Percentiles rank a stretch among this genome's conserved stretches.
phyloP scores from a whole-genome alignment of 2,329 filamentous ascomycete species.

The Aspergillus puulaauensis region DNA sequence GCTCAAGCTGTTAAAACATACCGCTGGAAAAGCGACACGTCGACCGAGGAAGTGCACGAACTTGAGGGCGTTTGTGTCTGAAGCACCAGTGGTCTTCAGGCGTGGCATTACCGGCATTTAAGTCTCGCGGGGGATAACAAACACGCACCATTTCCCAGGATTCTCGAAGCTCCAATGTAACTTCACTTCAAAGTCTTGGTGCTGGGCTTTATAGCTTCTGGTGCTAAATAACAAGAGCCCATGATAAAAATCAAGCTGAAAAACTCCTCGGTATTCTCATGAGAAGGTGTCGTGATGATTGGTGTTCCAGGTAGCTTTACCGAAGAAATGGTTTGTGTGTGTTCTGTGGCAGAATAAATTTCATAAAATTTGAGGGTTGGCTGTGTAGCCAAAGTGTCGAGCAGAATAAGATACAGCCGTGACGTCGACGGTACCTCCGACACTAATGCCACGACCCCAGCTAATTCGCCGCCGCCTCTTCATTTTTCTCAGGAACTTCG shows the following conservation, averaged over 20 bases:
- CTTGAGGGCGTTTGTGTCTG: conserved; percentile 14
- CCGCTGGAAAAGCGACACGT: conserved; percentile 14
- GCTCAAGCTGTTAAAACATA: neutral
- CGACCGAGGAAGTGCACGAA: conserved; percentile 2
- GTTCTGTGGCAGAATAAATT: conserved; percentile 6
- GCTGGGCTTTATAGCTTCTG: neutral
- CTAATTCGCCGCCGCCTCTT: conserved; percentile 24
- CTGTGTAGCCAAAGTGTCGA: neutral
- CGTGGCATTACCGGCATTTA: conserved; percentile 8
- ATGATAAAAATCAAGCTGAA: neutral
- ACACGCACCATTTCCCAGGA: conserved; percentile 11
- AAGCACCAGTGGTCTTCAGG: conserved; percentile 4
- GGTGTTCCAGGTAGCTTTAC: neutral
- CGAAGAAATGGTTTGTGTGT: conserved; percentile 7
- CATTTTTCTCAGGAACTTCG: conserved; percentile 23
- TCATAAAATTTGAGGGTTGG: neutral
- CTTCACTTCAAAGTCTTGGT: neutral
- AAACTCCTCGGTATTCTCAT: neutral
- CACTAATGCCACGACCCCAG: conserved; percentile 32
- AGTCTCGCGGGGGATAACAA: neutral
- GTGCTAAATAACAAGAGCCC: neutral
- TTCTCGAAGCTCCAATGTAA: neutral
- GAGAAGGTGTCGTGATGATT: neutral
- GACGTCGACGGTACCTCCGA: conserved; percentile 13
- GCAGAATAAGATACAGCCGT: neutral